phyloP scores from a whole-genome alignment of 345 rosid genomes.

The Eucalyptus sp. region DNA sequence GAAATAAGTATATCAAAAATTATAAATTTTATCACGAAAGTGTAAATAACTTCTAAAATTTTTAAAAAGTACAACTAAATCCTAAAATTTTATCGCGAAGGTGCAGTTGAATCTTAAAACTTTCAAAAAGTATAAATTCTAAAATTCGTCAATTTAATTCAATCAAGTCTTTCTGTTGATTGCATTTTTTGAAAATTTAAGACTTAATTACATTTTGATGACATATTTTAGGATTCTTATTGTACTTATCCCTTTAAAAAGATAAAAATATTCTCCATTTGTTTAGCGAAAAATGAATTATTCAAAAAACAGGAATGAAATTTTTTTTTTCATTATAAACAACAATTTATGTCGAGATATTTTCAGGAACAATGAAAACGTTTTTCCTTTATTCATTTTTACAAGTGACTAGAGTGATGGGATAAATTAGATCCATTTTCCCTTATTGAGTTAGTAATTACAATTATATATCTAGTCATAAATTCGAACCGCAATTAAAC shows the following conservation, averaged over 20 bases:
- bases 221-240: too few species aligned
- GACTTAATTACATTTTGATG: neutral
- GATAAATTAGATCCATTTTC: neutral
- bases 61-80: fast-evolving
- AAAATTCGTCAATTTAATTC: too few species aligned
- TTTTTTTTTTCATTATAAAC: too few species aligned
- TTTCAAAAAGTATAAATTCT: fast-evolving
- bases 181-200: fast-evolving
- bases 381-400: neutral
- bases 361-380: neutral
- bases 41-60: too few species aligned
- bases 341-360: fast-evolving
- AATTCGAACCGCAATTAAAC: neutral
- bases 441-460: neutral
- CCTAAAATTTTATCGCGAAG: too few species aligned
- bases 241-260: too few species aligned
- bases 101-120: fast-evolving
- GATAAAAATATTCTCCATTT: too few species aligned
- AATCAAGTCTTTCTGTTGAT: fast-evolving
- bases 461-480: neutral
- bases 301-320: too few species aligned
- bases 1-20: neutral
- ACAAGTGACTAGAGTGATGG: too few species aligned
- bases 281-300: fast-evolving
- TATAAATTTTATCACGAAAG: fast-evolving